Evolutionary conservation across 495 filamentous ascomycete genomes (phyloP).

Genomic region (Neurospora sp.): DNA sequence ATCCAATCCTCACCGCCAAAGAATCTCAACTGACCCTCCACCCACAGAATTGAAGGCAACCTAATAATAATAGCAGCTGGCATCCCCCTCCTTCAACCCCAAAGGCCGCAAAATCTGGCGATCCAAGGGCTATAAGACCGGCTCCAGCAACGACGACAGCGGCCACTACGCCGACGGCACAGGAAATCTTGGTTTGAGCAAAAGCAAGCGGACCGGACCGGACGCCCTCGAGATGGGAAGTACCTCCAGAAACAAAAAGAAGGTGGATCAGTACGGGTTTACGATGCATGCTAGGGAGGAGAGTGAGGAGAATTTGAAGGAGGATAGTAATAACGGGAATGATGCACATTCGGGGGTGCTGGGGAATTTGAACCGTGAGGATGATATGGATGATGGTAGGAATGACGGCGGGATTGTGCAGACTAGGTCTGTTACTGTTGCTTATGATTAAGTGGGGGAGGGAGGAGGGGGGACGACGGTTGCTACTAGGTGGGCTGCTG

Average conservation of each 20-base stretch:
- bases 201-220: background rate
- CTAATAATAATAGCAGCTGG: slow-evolving; percentile 39
- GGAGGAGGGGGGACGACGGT: background rate
- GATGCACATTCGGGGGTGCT: background rate
- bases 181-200: background rate
- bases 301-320: background rate
- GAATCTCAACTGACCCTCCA: too few species aligned
- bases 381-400: background rate
- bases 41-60: slow-evolving; percentile 34
- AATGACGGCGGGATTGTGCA: background rate
- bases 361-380: background rate
- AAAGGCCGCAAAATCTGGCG: background rate
- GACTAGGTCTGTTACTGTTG: background rate
- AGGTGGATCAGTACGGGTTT: background rate
- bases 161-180: background rate
- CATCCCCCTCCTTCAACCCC: slow-evolving; percentile 36
- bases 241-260: background rate
- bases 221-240: background rate
- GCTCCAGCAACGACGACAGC: background rate
- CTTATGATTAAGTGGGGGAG: background rate
- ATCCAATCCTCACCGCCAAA: too few species aligned
- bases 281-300: background rate
- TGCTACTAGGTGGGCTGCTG: background rate
- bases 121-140: background rate
- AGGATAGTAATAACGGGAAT: background rate